Percentiles rank a stretch among this genome's conserved stretches.
phyloP scores from a whole-genome alignment of 2,329 filamentous ascomycete genomes.

The Emergomyces pasteurianus region DNA sequence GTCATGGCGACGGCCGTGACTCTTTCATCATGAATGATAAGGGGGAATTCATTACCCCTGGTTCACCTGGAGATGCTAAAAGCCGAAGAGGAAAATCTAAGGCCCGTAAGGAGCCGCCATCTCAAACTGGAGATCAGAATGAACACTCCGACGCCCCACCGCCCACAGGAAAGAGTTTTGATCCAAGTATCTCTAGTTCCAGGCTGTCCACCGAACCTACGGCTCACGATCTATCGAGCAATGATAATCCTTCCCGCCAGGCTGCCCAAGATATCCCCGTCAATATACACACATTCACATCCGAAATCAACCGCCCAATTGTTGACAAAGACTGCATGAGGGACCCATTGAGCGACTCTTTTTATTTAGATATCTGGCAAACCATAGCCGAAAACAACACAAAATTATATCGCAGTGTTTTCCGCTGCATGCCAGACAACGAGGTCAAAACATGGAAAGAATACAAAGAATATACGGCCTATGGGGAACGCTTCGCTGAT shows the following conservation, averaged over 20 bases:
- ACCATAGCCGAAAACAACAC: constrained; percentile 87
- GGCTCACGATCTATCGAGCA: constrained; percentile 40
- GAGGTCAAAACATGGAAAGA: constrained; percentile 89
- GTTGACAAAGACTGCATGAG: constrained; percentile 89
- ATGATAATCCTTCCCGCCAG: constrained; percentile 35
- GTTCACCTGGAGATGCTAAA: constrained; percentile 32
- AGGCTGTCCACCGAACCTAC: neutral
- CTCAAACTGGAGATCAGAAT: neutral
- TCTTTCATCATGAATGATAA: constrained; percentile 52
- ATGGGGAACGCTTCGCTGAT: constrained; percentile 64
- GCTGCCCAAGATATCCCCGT: constrained; percentile 38
- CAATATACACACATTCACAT: constrained; percentile 37
- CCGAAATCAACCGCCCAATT: constrained; percentile 60
- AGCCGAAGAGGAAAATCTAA: neutral
- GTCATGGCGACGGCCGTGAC: constrained; percentile 55
- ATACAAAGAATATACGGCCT: constrained; percentile 73
- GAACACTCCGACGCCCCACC: constrained; percentile 5
- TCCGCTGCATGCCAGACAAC: constrained; percentile 93
- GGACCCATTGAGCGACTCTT: constrained; percentile 70
- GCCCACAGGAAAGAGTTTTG: constrained; percentile 45
- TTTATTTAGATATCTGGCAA: constrained; percentile 82
- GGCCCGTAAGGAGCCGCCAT: neutral
- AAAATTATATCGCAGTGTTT: constrained; percentile 82
- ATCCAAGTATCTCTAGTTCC: constrained; percentile 11
- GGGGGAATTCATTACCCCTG: constrained; percentile 59